Conservation (phyloP, 768 basidiomycete species). For the Sarcodon aspratus region DNA sequence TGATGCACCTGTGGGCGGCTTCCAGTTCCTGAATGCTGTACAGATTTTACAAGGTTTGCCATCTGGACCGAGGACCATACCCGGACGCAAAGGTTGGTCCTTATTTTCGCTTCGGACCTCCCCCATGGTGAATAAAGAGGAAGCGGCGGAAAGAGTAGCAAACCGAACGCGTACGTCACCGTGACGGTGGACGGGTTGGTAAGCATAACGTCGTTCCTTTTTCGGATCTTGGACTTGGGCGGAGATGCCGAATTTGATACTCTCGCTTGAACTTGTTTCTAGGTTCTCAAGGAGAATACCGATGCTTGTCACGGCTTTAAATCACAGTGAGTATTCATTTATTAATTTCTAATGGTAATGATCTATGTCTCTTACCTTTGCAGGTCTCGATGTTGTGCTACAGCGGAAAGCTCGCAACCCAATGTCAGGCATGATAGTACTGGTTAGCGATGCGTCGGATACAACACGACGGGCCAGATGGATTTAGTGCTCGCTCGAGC, state of each 20-base stretch:
- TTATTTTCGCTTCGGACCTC: background rate
- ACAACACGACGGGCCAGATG: constrained; percentile 95
- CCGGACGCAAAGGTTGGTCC: constrained; percentile 49
- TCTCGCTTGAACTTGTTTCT: no score
- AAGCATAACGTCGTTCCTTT: no score
- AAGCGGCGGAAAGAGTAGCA: no score
- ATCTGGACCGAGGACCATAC: constrained; percentile 83
- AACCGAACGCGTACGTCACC: no score
- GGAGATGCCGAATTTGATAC: no score
- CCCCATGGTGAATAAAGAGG: no score
- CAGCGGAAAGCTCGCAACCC: constrained; percentile 91
- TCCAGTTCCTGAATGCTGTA: constrained; percentile 68
- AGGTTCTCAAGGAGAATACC: constrained; percentile 81
- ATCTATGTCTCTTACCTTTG: constrained; percentile 1
- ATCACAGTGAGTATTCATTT: constrained; percentile 51
- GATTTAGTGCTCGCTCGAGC: constrained; percentile 94
- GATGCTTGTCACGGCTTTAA: constrained; percentile 99
- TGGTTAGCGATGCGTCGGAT: constrained; percentile 89
- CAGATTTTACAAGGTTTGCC: constrained; percentile 95
- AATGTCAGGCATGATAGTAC: constrained; percentile 81
- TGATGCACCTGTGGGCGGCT: constrained; percentile 25
- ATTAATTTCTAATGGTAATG: background rate
- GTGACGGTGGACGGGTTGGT: no score
- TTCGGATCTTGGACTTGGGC: no score
- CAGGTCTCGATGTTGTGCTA: constrained; percentile 85